Percentiles rank a stretch among this genome's conserved stretches.
Conservation (phyloP, 1,284 basidiomycete species). For the Xanthoconium separans region DNA sequence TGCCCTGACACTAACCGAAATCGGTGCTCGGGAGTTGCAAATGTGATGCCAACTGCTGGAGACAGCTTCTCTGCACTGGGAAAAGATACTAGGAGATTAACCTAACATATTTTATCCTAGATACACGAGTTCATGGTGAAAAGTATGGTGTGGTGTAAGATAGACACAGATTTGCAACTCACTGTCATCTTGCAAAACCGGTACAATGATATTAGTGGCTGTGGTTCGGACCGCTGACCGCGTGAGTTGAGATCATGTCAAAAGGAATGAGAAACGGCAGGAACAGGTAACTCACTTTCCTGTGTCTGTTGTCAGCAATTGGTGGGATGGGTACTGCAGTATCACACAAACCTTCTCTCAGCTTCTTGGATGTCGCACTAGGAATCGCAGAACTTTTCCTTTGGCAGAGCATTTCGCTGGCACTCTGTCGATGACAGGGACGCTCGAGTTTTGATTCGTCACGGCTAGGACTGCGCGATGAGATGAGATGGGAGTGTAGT, state of each 20-base stretch:
- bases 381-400: conserved; percentile 98
- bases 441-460: conserved; percentile 93
- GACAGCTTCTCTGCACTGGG: too few species aligned
- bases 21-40: too few species aligned
- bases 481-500: conserved; percentile 3
- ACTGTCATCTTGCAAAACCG: too few species aligned
- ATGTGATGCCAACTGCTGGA: too few species aligned
- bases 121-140: too few species aligned
- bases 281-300: conserved; percentile 70
- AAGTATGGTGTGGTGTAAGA: too few species aligned
- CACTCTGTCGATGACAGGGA: conserved; percentile 93
- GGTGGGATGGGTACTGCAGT: background rate
- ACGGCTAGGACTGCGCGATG: conserved; percentile 51
- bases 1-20: too few species aligned
- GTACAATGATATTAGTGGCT: too few species aligned
- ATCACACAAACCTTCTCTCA: conserved; percentile 75
- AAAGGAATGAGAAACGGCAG: background rate
- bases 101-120: too few species aligned
- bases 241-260: conserved; percentile 22
- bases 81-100: too few species aligned
- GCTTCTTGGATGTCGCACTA: conserved; percentile 98
- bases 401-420: conserved; percentile 96
- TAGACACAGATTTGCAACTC: too few species aligned
- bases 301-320: conserved; percentile 32
- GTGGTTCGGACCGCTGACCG: conserved; percentile 84